Base-by-base conservation (phyloP, 495 filamentous ascomycete species). In the Cercophora samala region DNA sequence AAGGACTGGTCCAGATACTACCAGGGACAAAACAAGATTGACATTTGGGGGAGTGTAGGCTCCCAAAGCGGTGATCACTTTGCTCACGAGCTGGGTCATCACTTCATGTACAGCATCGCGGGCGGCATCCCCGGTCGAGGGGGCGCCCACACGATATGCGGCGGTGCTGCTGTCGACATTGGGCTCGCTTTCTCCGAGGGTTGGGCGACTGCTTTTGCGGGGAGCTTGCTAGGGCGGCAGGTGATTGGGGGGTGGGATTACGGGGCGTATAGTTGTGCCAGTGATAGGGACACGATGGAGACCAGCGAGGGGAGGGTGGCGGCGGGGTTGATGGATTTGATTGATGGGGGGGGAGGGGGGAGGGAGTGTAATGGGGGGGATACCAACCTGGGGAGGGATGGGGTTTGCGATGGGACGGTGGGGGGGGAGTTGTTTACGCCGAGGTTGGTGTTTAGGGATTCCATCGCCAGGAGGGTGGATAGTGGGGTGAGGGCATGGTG, bases 21-120 rank as follows among this genome's bases (percentile, higher is more conserved):
- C 13, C 15, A 18, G 59, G 59, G 59, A 9, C 24, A 32, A n/a
- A 62, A 62, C 19, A 62, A 4, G 13, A 62, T 42, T 19, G 59
- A 29, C 42, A 21, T 62, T 15, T 29, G 59, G 59, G 59, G 23
- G 22, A 42, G 59, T 21, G 24, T 0, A 15, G 59, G 24, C 1
- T 17, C 26, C 11, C 22, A 18, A n/a, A 17, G 23, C 23, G 59
- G 22, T 15, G 59, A 62, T 21, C 59, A 62, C 59, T 62, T 62
- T 42, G 59, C 59, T 29, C 59, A 62, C n/a, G 29, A 62, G 29
- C 13, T 62, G 25, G 59, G 59, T 11, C 59, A 62, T 18, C 25
- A 62, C 32, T 29, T 62, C n/a, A 37, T 32, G 59, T 42, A 62
- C 9, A n/a, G 13, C 19, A 18, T 29, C 11, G 59, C 23, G 13